Evolutionary conservation across 805 yeast genomes (phyloP), one percentile per base, ranked within the genome.

Genomic region (Dipodascus albidus): DNA sequence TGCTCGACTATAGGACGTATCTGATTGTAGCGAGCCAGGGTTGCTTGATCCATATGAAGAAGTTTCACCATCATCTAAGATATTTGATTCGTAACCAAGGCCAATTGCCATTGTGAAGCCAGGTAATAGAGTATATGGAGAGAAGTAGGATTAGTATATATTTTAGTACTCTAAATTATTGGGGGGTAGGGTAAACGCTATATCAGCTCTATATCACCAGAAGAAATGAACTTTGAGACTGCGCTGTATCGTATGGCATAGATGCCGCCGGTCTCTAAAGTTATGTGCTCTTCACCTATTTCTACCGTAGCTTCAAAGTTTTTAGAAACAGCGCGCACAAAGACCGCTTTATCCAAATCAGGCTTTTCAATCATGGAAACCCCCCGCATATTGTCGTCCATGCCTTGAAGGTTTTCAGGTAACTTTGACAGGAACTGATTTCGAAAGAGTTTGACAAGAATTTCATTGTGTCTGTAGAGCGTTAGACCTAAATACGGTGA

Each of bases 331-430:
- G 33, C 83, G 49, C 78, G 74, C 9, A 90, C 72, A 61, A 88
- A 89, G 1, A 93, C 97, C 3, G 93, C 86, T 55, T 74, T 77
- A 57, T 85, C 76, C 63, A 85, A 59, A 50, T 86, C 86, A 0
- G 98, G 98, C 56, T 75, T 76, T 15, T 81, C 85, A 1, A 91
- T 73, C 98, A 93, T 90, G 3, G 66, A 57, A 8, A 60, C 62
- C 11, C 63, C 60, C 1, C 83, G 87, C 11, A 80, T 75, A 1
- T 77, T 77, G 58, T 88, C 96, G 61, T 89, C 95, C 54, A 93
- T 71, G 2, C 82, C 79, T 50, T 84, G 88, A 50, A 88, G 68
- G 42, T 76, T 74, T 19, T 73, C 76, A 0, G 97, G 96, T 59
- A 90, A 69, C 53, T 78, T 75, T 54, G 74, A 72, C 54, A 91